Evolutionary conservation across 768 basidiomycete genomes (phyloP).

Genomic region (Trametes gibbosa): DNA sequence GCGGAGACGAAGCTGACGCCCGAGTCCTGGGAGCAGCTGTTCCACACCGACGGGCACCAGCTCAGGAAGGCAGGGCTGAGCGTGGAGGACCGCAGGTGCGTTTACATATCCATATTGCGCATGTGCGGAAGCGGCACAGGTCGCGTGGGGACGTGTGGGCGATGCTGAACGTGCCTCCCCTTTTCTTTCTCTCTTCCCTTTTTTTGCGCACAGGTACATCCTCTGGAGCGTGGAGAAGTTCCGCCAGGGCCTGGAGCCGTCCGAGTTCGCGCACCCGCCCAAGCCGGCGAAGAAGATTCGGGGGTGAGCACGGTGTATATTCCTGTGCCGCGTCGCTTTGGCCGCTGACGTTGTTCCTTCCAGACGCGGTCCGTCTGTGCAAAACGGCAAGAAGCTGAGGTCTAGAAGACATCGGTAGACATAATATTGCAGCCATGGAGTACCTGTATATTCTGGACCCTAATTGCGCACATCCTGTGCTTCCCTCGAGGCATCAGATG

Average conservation of each 20-base stretch:
- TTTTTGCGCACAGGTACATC: slow-evolving; percentile 55
- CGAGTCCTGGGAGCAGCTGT: slow-evolving; percentile 73
- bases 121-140: background rate
- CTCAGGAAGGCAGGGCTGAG: slow-evolving; percentile 65
- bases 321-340: slow-evolving; percentile 1
- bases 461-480: background rate
- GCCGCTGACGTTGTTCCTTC: background rate
- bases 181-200: background rate
- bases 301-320: slow-evolving; percentile 52
- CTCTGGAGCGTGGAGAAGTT: slow-evolving; percentile 86
- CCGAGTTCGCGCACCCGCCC: slow-evolving; percentile 61
- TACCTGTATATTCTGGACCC: slow-evolving; percentile 4
- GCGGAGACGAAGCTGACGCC: slow-evolving; percentile 61
- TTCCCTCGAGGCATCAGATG: background rate
- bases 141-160: background rate
- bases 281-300: slow-evolving; percentile 75
- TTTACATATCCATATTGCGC: slow-evolving; percentile 11
- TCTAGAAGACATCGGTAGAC: slow-evolving; percentile 48
- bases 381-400: slow-evolving; percentile 72
- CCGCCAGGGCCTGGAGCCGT: slow-evolving; percentile 51
- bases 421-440: background rate
- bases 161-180: background rate
- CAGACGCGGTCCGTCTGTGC: slow-evolving; percentile 70
- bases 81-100: slow-evolving; percentile 70
- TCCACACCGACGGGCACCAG: slow-evolving; percentile 54